phyloP scores from a whole-genome alignment of 805 yeast genomes.

The Torulaspora franciscae region DNA sequence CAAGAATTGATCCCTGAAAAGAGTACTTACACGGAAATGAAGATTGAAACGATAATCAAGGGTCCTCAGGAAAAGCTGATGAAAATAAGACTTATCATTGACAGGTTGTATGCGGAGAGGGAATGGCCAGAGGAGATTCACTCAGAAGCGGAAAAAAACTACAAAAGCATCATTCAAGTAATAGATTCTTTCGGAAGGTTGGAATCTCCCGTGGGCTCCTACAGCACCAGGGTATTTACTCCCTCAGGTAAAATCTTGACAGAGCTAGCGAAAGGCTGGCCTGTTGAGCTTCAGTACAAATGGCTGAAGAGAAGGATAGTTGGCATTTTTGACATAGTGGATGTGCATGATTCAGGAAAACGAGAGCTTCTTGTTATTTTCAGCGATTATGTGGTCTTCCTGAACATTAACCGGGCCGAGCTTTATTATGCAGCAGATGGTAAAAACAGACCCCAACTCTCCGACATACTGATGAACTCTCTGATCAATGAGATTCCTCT shows the following conservation, averaged over 20 bases:
- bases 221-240: conserved; percentile 68
- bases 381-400: conserved; percentile 70
- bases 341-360: conserved; percentile 33
- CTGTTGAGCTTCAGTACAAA: conserved; percentile 76
- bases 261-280: conserved; percentile 84
- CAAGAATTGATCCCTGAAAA: conserved; percentile 24
- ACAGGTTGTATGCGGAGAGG: conserved; percentile 51
- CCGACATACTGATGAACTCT: conserved; percentile 87
- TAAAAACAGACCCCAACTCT: conserved; percentile 47
- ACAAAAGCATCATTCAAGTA: conserved; percentile 53
- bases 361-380: conserved; percentile 66
- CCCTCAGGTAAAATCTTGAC: conserved; percentile 87
- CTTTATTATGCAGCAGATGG: conserved; percentile 20
- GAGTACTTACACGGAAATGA: conserved; percentile 44
- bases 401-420: conserved; percentile 47
- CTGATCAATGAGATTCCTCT: conserved; percentile 80
- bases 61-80: conserved; percentile 65
- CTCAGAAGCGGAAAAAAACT: conserved; percentile 38
- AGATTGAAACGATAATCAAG: conserved; percentile 56
- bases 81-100: conserved; percentile 62
- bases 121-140: conserved; percentile 39
- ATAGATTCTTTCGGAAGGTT: conserved; percentile 78
- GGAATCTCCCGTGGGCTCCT: conserved; percentile 40
- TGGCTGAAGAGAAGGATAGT: conserved; percentile 86
- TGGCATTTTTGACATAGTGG: conserved; percentile 54